A percentile compares a stretch with the other conserved stretches of the same genome.
Evolutionary conservation across 441 rosid species (phyloP).

Genomic region (Gossypium gossypioides): DNA sequence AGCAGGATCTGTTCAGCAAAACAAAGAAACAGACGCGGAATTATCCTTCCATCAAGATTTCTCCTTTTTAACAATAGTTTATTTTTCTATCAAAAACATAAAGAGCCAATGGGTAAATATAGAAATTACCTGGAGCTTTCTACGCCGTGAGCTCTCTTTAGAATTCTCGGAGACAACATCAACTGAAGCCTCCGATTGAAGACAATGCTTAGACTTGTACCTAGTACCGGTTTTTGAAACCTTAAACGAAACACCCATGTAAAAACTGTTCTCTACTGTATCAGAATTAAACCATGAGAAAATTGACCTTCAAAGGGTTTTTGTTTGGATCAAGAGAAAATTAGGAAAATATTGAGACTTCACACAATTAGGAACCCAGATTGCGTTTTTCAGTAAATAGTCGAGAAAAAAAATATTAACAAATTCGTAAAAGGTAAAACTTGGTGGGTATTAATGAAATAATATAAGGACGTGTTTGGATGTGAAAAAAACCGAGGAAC

Average conservation of each 20-base stretch:
- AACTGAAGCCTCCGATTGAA: slow-evolving; percentile 27
- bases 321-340: slow-evolving; percentile 7
- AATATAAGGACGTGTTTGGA: background rate
- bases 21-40: background rate
- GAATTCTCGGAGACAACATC: slow-evolving; percentile 32
- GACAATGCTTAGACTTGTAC: slow-evolving; percentile 44
- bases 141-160: slow-evolving; percentile 27
- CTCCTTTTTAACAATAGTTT: background rate
- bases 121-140: slow-evolving; percentile 39
- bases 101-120: background rate
- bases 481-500: background rate
- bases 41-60: background rate
- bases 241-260: slow-evolving; percentile 83
- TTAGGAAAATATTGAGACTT: background rate
- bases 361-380: background rate
- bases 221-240: slow-evolving; percentile 62
- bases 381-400: background rate
- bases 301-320: background rate
- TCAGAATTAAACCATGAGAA: background rate
- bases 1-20: slow-evolving; percentile 2
- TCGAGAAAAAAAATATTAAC: background rate
- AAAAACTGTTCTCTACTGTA: background rate
- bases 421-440: background rate
- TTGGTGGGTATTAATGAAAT: background rate
- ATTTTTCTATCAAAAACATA: background rate